Evolutionary conservation across 305 asterid genomes (phyloP), one percentile per base, ranked within the genome.

Genomic region (Fraxinus baroniana): DNA sequence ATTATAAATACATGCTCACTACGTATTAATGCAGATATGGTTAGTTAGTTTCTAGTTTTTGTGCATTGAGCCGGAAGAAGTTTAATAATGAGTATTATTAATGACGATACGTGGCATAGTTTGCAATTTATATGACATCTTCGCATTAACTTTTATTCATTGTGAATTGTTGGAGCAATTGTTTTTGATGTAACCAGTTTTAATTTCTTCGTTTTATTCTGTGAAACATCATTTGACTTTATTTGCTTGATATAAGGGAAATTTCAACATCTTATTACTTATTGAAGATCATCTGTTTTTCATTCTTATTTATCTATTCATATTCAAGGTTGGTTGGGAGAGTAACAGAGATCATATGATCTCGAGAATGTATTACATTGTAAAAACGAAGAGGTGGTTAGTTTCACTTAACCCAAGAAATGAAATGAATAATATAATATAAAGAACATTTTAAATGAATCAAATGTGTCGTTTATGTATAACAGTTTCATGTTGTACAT

Each of bases 101-200:
- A 85, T 78, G 33, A 81, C 74, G 57, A 78, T 72, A 76, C 70
- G 15, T 80, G 83, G 13, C 78, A 44, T 35, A 28, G 55, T 79
- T 79, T 84, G 84, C 83, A 78, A 83, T 62, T 81, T 60, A 30
- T 77, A 36, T 30, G 49, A n/a, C 77, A 73, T 80, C 82, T 78
- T 55, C 57, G 12, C 55, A 15, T 78, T 33, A 77, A 66, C 37
- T 74, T 77, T 39, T 60, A 60, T 66, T 72, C 76, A 60, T 60
- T 49, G 74, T 55, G 70, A 82, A 78, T 41, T 64, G 41, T 36
- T 32, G 52, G 15, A 79, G 80, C 80, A 71, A 41, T 79, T 85
- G 9, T 37, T 18, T 39, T 66, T 68, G 5, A 75, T 75, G 74
- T 72, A 46, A 72, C 82, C 80, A 73, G 62, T 79, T 81, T 37